Conservation (phyloP, 1,284 basidiomycete genomes). For the Coniophora puteana region DNA sequence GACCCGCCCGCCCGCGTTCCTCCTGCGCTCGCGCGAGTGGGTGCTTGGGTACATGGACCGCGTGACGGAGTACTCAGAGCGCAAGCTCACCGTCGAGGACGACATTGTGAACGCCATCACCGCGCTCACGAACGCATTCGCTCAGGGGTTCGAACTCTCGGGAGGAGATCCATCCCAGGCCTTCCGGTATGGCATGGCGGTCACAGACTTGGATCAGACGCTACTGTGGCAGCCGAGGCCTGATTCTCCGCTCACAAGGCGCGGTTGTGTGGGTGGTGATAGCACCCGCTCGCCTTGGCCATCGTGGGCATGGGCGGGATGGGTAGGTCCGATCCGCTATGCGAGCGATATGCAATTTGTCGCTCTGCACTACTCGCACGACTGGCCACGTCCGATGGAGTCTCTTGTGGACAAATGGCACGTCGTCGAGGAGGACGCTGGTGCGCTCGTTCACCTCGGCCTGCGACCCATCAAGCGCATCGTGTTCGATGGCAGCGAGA, state of each 20-base stretch:
- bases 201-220: slow-evolving; percentile 3
- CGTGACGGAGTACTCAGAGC: slow-evolving; percentile 2
- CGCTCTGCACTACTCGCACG: neutral
- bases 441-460: neutral
- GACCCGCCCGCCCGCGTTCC: neutral
- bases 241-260: neutral
- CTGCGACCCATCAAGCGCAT: neutral
- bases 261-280: neutral
- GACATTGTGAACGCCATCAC: slow-evolving; percentile 5
- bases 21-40: neutral
- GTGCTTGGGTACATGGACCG: neutral
- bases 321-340: slow-evolving; percentile 1
- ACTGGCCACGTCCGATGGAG: neutral
- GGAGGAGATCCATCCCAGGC: slow-evolving; percentile 2
- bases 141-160: slow-evolving; percentile 1
- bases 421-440: slow-evolving; percentile 2
- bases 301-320: slow-evolving; percentile 8
- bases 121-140: slow-evolving; percentile 1
- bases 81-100: slow-evolving; percentile 5
- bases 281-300: slow-evolving; percentile 3
- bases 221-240: slow-evolving; percentile 6
- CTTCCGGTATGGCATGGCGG: slow-evolving; percentile 9
- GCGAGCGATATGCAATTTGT: neutral
- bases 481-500: neutral
- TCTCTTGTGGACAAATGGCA: slow-evolving; percentile 7